Conservation (phyloP, 2,329 filamentous ascomycete species). For the Penicillium sp. region DNA sequence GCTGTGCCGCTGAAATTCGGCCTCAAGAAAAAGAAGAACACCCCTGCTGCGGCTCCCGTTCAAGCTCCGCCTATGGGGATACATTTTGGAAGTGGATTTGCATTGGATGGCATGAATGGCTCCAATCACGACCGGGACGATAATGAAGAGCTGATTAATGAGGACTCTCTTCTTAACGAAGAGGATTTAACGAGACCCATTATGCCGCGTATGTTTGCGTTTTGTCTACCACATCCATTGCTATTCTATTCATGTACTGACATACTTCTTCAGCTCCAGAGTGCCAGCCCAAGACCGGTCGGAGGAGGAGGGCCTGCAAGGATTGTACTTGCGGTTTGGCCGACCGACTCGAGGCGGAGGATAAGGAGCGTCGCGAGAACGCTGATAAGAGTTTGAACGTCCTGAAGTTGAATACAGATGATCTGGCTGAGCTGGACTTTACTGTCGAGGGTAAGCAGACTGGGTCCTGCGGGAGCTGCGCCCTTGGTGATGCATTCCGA, state of each 20-base stretch:
- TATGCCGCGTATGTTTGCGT: constrained; percentile 68
- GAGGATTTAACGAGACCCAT: constrained; percentile 78
- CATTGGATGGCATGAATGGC: constrained; percentile 32
- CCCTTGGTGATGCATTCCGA: constrained; percentile 84
- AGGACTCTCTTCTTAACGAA: constrained; percentile 81
- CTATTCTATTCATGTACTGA: neutral
- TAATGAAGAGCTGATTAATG: constrained; percentile 87
- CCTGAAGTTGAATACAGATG: constrained; percentile 69
- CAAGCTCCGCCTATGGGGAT: constrained; percentile 10
- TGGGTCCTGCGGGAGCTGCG: constrained; percentile 91
- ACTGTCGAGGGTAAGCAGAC: constrained; percentile 90
- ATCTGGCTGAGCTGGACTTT: constrained; percentile 84
- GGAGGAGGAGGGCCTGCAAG: constrained; percentile 91
- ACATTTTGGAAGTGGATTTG: constrained; percentile 31
- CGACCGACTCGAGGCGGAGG: constrained; percentile 81
- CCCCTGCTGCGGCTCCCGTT: constrained; percentile 6
- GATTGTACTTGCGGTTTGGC: constrained; percentile 96
- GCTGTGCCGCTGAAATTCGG: constrained; percentile 65
- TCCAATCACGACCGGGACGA: constrained; percentile 51
- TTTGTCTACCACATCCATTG: neutral
- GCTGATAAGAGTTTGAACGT: constrained; percentile 59
- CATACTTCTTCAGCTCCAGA: constrained; percentile 63
- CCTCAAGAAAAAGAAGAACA: constrained; percentile 57
- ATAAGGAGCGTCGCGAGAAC: constrained; percentile 63
- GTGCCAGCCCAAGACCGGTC: constrained; percentile 75